Evolutionary conservation across 108 stramenopile genomes (phyloP).

Genomic region (Epithemia pelagica): DNA sequence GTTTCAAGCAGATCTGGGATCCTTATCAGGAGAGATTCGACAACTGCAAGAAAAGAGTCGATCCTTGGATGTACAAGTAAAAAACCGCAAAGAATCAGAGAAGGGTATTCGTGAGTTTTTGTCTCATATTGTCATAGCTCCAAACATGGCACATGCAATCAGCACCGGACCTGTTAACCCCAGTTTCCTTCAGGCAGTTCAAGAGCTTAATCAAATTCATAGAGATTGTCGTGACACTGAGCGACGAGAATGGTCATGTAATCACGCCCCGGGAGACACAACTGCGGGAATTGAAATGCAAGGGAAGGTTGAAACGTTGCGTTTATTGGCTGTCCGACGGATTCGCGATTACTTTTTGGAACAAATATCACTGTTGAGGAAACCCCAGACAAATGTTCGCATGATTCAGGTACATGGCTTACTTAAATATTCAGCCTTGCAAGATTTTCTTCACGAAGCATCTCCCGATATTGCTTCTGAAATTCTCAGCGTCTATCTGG

Average conservation of each 20-base stretch:
- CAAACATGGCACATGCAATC: conserved; percentile 76
- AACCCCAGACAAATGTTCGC: conserved; percentile 91
- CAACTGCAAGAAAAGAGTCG: conserved; percentile 90
- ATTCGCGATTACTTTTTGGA: conserved; percentile 87
- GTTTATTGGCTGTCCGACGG: conserved; percentile 79
- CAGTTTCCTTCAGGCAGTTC: conserved; percentile 81
- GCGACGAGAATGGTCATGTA: conserved; percentile 39
- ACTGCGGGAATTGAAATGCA: conserved; percentile 87
- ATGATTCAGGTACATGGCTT: conserved; percentile 93
- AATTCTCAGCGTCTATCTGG: conserved; percentile 86
- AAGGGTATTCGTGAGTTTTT: conserved; percentile 83
- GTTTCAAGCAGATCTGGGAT: conserved; percentile 97
- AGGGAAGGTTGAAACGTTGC: conserved; percentile 78
- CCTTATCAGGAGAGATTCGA: conserved; percentile 92
- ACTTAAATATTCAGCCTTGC: conserved; percentile 79
- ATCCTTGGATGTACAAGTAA: conserved; percentile 77
- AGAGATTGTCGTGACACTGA: conserved; percentile 60
- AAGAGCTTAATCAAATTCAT: conserved; percentile 83
- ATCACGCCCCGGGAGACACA: conserved; percentile 67
- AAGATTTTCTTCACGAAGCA: conserved; percentile 86
- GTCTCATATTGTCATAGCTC: conserved; percentile 85
- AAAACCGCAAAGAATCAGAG: conserved; percentile 91
- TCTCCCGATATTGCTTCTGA: conserved; percentile 86
- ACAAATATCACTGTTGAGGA: conserved; percentile 58
- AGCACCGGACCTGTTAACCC: conserved; percentile 87